Evolutionary conservation across 1,139 yeast species (phyloP).

Genomic region (Debaryomyces nepalensis): DNA sequence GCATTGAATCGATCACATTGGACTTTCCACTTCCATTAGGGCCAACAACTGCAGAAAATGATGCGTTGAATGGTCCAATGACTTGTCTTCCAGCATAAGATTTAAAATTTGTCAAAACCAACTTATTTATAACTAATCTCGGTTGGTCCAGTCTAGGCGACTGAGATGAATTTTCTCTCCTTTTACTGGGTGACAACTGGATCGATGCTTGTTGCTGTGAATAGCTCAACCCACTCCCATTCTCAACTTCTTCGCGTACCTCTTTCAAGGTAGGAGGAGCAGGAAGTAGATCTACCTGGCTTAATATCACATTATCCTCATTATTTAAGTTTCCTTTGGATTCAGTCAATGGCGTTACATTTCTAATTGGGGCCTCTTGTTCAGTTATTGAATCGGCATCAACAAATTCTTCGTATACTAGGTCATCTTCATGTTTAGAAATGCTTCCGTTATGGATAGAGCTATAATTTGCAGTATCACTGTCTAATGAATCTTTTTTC

Average conservation of each 20-base stretch:
- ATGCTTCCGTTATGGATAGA: not conserved
- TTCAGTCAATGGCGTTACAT: not conserved
- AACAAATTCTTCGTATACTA: conserved; percentile 7
- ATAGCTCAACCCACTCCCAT: conserved; percentile 23
- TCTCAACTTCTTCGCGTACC: conserved; percentile 1
- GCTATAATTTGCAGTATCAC: not conserved
- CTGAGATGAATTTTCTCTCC: conserved; percentile 25
- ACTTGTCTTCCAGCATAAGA: conserved; percentile 95
- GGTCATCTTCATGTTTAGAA: conserved; percentile 4
- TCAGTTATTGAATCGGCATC: conserved; percentile 7
- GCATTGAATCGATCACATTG: conserved; percentile 92
- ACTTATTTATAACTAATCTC: conserved; percentile 73
- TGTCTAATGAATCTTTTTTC: not conserved
- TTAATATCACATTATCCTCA: conserved; percentile 12
- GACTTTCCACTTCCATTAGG: conserved; percentile 99
- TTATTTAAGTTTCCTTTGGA: conserved; percentile 9
- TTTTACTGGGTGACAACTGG: conserved; percentile 33
- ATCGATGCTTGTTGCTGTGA: conserved; percentile 37
- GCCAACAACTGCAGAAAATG: conserved; percentile 98
- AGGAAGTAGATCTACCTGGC: conserved; percentile 11
- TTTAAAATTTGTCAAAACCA: conserved; percentile 84
- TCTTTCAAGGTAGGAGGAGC: conserved; percentile 6
- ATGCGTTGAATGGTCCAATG: conserved; percentile 92
- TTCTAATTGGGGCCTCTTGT: not conserved
- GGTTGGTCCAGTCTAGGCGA: conserved; percentile 36